A percentile compares a stretch with the other conserved stretches of the same genome.
phyloP scores from a whole-genome alignment of 768 basidiomycete species.

The Mycena venus region DNA sequence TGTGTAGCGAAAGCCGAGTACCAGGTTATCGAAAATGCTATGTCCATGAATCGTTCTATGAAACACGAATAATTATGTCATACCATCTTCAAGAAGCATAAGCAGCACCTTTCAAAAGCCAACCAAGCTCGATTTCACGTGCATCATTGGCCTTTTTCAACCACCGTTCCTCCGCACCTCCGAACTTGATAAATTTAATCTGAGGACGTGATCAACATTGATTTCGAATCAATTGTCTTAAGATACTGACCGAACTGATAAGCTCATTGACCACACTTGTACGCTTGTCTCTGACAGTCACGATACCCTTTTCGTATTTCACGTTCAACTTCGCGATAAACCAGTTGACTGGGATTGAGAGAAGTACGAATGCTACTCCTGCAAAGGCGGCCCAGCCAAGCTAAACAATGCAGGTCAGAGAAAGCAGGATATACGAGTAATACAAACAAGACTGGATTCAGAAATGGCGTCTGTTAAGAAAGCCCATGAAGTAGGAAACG shows the following conservation, averaged over 20 bases:
- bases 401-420: conserved; percentile 16
- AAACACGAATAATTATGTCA: background rate
- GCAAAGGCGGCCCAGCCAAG: conserved; percentile 78
- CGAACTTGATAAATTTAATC: conserved; percentile 87
- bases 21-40: background rate
- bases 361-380: conserved; percentile 75
- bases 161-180: conserved; percentile 86
- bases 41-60: background rate
- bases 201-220: conserved; percentile 30
- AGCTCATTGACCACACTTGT: conserved; percentile 86
- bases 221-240: background rate
- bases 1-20: no score
- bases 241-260: conserved; percentile 70
- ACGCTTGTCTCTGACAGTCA: conserved; percentile 77
- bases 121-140: conserved; percentile 76
- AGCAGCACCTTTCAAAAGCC: conserved; percentile 76
- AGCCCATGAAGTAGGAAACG: background rate
- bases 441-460: background rate
- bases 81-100: background rate
- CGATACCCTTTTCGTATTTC: conserved; percentile 69
- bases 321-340: conserved; percentile 71
- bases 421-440: background rate
- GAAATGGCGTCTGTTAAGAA: background rate
- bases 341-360: conserved; percentile 80
- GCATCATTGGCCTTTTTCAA: conserved; percentile 73